These are phyloP conservation scores for Gossypium rotundifolium DNA, from an alignment of 345 rosid species.

Conservation along the genomic window DNA sequence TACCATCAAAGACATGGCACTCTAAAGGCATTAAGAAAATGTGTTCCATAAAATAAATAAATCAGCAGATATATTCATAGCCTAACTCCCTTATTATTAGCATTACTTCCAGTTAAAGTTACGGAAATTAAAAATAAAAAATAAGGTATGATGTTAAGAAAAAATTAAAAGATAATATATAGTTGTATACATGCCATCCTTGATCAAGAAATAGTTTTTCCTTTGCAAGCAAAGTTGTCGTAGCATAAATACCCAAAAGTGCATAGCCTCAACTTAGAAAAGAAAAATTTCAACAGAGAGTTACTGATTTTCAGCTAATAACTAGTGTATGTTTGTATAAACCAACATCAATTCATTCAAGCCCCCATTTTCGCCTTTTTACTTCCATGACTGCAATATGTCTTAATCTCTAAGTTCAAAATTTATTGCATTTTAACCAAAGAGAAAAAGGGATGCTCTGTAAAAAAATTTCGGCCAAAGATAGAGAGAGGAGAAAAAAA, in stretches of 20 bases:
- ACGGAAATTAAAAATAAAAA: neutral
- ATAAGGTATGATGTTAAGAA: neutral
- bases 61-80: neutral
- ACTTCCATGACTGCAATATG: neutral
- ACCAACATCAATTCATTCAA: conserved; percentile 1
- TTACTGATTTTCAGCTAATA: neutral
- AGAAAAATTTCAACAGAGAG: neutral
- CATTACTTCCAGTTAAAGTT: neutral
- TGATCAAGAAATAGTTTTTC: conserved; percentile 75
- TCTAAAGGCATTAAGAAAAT: neutral
- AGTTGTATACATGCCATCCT: conserved; percentile 94
- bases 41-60: neutral
- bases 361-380: neutral
- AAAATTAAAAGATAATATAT: conserved; percentile 10
- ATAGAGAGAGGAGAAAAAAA: too few species aligned
- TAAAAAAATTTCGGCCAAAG: too few species aligned
- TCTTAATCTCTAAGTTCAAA: neutral
- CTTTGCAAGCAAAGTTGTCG: conserved; percentile 82
- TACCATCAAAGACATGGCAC: neutral
- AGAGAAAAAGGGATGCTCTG: too few species aligned
- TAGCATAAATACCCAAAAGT: conserved; percentile 70
- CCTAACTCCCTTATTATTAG: neutral
- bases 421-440: neutral
- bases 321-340: neutral
- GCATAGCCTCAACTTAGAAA: conserved; percentile 92